phyloP scores from a whole-genome alignment of 495 filamentous ascomycete species.

The Neurospora hispaniola region DNA sequence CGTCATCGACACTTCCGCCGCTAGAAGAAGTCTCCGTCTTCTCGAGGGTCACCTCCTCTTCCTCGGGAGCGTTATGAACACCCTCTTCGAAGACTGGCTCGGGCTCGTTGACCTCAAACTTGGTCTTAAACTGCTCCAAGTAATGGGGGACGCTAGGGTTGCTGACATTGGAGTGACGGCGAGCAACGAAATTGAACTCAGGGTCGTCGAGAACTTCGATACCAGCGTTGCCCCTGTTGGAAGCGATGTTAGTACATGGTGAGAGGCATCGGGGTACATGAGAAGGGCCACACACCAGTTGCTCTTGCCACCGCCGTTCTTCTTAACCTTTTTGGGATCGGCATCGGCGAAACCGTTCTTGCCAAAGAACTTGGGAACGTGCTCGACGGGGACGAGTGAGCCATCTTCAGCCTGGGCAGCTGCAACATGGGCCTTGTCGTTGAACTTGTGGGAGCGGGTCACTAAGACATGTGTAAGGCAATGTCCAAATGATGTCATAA shows the following conservation, averaged over 20 bases:
- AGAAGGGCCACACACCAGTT: constrained; percentile 62
- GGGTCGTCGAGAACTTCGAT: constrained; percentile 71
- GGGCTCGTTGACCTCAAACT: constrained; percentile 74
- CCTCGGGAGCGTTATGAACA: constrained; percentile 48
- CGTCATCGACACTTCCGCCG: constrained; percentile 26
- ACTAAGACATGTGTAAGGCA: constrained; percentile 37
- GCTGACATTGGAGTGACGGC: constrained; percentile 87
- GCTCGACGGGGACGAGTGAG: constrained; percentile 52
- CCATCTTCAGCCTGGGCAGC: constrained; percentile 44
- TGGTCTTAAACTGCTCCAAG: constrained; percentile 66
- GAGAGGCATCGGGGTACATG: not conserved
- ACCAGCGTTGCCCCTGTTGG: constrained; percentile 65
- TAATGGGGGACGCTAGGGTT: constrained; percentile 34
- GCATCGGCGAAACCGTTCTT: constrained; percentile 73
- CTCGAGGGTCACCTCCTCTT: constrained; percentile 34
- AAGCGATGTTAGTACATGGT: constrained; percentile 3
- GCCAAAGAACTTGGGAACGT: constrained; percentile 82
- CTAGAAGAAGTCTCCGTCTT: constrained; percentile 45
- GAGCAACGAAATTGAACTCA: constrained; percentile 62
- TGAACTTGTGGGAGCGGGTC: constrained; percentile 91
- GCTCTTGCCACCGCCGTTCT: constrained; percentile 84
- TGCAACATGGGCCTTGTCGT: constrained; percentile 69
- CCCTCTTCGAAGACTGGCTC: constrained; percentile 88
- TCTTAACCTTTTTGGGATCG: constrained; percentile 91
- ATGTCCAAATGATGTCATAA: constrained; percentile 6